Percentiles rank a stretch among this genome's conserved stretches.
Evolutionary conservation across 1,284 basidiomycete genomes (phyloP).

Genomic region (Irpex sp.): DNA sequence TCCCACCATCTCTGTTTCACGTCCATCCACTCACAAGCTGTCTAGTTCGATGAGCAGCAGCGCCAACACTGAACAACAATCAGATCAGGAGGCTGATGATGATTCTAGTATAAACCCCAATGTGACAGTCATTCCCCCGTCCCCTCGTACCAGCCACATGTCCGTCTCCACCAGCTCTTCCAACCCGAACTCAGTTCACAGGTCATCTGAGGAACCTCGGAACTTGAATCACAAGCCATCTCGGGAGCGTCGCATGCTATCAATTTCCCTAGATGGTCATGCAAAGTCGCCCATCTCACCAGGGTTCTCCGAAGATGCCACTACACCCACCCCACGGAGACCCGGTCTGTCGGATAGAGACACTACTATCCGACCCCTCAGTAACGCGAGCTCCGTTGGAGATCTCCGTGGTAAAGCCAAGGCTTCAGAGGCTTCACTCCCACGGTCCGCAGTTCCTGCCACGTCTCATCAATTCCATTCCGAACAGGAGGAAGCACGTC

Average conservation of each 20-base stretch:
- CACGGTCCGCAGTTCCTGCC: conserved; percentile 20
- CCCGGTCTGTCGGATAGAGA: conserved; percentile 20
- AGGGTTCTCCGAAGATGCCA: conserved; percentile 20
- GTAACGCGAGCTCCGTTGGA: conserved; percentile 35
- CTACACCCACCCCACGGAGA: conserved; percentile 30
- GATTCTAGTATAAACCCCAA: conserved; percentile 34
- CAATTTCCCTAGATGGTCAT: conserved; percentile 14
- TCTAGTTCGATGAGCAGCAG: conserved; percentile 15
- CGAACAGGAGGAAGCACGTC: conserved; percentile 5
- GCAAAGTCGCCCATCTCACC: conserved; percentile 12
- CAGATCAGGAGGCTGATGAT: conserved; percentile 18
- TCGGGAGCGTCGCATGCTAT: conserved; percentile 9
- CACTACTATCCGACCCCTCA: conserved; percentile 25
- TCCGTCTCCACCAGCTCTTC: conserved; percentile 18
- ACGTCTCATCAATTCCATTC: conserved; percentile 13
- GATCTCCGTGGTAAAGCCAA: conserved; percentile 33
- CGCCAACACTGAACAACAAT: conserved; percentile 10
- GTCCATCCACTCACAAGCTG: conserved; percentile 11
- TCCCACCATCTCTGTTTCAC: conserved; percentile 22
- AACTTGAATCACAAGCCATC: neutral
- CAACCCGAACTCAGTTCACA: conserved; percentile 12
- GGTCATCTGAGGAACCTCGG: conserved; percentile 8
- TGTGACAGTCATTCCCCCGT: conserved; percentile 56
- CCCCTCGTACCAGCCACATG: conserved; percentile 36
- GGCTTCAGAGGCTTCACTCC: conserved; percentile 13